These are phyloP conservation scores for Chlorophyllum brunneum DNA, from an alignment of 768 basidiomycete species.

Conservation along the genomic window DNA sequence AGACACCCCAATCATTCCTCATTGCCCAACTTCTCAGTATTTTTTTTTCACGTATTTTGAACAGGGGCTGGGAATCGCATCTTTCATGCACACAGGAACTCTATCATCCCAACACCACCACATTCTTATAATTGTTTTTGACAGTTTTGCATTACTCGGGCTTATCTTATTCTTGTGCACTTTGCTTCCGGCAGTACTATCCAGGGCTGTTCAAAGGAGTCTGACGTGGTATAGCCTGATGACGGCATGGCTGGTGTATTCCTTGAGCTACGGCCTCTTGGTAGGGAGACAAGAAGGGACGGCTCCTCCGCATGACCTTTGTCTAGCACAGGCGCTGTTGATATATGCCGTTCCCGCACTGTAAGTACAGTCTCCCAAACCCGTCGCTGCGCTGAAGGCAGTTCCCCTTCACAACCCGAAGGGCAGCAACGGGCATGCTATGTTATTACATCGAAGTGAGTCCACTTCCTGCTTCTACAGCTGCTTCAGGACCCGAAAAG, in stretches of 20 bases:
- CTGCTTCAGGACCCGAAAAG: not conserved
- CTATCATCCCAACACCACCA: no score
- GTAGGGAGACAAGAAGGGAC: conserved; percentile 10
- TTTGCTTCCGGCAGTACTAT: conserved; percentile 8
- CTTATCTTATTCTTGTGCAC: conserved; percentile 2
- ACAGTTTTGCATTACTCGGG: not conserved
- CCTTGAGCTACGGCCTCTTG: conserved; percentile 4
- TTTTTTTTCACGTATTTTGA: no score
- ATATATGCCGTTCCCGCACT: conserved; percentile 8
- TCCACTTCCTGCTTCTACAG: not conserved
- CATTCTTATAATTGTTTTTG: not conserved
- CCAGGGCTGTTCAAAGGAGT: conserved; percentile 3
- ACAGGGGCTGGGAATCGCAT: no score
- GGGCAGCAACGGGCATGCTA: not conserved
- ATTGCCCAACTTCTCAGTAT: no score
- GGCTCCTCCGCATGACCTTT: not conserved
- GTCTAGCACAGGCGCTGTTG: not conserved
- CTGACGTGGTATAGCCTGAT: conserved; percentile 10
- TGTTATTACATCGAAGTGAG: conserved; percentile 9
- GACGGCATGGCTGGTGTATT: conserved; percentile 5
- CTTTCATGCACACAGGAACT: no score
- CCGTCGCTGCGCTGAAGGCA: no score
- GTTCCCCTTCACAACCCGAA: no score
- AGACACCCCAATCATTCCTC: no score
- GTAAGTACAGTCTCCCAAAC: not conserved